phyloP scores from a whole-genome alignment of 768 basidiomycete species.

The Russula dissimulans region DNA sequence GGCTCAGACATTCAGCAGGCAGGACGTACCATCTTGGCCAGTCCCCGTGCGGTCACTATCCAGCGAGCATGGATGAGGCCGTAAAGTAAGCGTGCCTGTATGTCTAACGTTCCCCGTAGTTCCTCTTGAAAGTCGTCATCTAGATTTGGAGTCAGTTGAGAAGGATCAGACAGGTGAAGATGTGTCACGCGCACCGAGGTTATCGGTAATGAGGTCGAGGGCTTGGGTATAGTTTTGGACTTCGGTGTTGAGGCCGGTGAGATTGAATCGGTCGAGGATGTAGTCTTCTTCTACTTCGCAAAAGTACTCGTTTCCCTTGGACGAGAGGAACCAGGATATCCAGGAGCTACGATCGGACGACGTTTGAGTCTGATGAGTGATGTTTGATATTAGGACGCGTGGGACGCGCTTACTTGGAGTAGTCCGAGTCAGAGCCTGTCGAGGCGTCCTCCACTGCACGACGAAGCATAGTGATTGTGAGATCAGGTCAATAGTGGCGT shows the following conservation, averaged over 20 bases:
- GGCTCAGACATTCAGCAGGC: neutral
- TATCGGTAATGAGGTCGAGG: constrained; percentile 92
- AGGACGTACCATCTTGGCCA: constrained; percentile 81
- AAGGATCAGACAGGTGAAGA: neutral
- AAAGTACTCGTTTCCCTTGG: constrained; percentile 99
- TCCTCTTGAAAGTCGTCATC: constrained; percentile 96
- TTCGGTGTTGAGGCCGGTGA: constrained; percentile 94
- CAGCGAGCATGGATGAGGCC: constrained; percentile 95
- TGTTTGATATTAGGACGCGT: neutral
- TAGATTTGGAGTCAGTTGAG: constrained; percentile 22
- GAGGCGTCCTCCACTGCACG: constrained; percentile 74
- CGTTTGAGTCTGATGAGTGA: constrained; percentile 5
- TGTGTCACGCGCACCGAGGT: constrained; percentile 54
- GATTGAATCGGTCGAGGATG: constrained; percentile 95
- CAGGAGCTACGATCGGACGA: constrained; percentile 42
- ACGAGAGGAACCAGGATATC: constrained; percentile 96
- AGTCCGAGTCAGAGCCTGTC: constrained; percentile 91
- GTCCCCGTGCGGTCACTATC: constrained; percentile 90
- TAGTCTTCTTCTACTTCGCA: constrained; percentile 99
- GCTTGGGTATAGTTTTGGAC: constrained; percentile 92
- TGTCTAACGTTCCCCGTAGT: constrained; percentile 81
- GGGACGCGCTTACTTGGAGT: constrained; percentile 70
- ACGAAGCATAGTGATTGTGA: constrained; percentile 26
- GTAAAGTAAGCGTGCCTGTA: constrained; percentile 87
- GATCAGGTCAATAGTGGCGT: neutral